Base-by-base conservation (phyloP, 1,139 yeast genomes). In the Casaregolazyma lundiana region DNA sequence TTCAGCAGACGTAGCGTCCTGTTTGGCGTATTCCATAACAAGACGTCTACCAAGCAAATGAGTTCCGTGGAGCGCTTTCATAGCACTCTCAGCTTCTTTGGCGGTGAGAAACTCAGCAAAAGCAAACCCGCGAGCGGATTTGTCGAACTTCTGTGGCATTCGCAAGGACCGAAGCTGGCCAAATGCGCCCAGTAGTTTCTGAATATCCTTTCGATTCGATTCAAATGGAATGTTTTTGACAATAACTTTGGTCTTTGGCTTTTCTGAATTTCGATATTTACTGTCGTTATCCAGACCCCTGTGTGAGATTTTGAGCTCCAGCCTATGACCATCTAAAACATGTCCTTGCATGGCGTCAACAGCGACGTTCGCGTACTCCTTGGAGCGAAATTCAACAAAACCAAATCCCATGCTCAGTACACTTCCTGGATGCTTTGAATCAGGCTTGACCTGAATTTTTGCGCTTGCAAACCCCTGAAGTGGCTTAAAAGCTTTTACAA, bases 201-300 rank as follows among this genome's bases (percentile, higher is more conserved):
- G 81, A 36, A 92, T 80, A 62, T 94, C 98, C 64, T 87, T 84
- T 68, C 96, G 80, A 9, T 95, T 77, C 20, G 97, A 94, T 69
- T 92, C 98, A 68, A 92, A 92, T 52, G 99, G 98, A 66, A 92
- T 78, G 69, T 92, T 92, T 81, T 92, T 92, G 67, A 92, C 89
- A 66, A 92, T 84, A 57, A 92, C 83, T 69, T 92, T 92, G 76
- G 79, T 46, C 77, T 75, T 60, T 71, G 79, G 56, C 65, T 68
- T 43, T 61, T 58, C 47, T 66, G 71, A 48, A 45, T 58, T 39
- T 22, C 50, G 46, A 55, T 60, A 55, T 54, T 53, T 43, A 46
- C 48, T 30, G 44, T 52, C 38, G 40, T 58, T 11, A 24, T 59
- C 63, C 7, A 72, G 71, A 21, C 81, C 76, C 50, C 97, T 81